Conservation (phyloP, 306 rosid genomes). For the Alnus glutinosa region DNA sequence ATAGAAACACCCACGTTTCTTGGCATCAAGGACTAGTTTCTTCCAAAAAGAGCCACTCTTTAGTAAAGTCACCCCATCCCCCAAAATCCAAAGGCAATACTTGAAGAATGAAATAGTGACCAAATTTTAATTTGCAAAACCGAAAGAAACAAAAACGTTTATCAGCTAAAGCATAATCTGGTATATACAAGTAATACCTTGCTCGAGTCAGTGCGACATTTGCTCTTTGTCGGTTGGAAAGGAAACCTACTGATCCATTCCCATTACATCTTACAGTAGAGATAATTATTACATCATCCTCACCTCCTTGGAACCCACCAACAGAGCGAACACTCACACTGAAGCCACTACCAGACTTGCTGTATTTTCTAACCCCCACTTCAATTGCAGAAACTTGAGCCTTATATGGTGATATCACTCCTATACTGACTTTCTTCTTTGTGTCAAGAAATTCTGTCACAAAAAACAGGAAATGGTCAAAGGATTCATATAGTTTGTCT, state of each 20-base stretch:
- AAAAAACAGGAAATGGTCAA: background rate
- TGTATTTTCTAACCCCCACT: constrained; percentile 33
- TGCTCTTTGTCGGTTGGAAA: constrained; percentile 47
- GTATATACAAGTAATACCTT: constrained; percentile 33
- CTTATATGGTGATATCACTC: constrained; percentile 67
- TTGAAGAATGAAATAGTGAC: constrained; percentile 13
- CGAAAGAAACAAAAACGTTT: background rate
- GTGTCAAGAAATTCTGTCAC: constrained; percentile 31
- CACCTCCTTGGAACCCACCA: constrained; percentile 76
- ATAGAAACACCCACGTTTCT: constrained; percentile 41
- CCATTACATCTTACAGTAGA: constrained; percentile 47
- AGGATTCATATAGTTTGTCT: too few species aligned
- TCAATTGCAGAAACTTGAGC: constrained; percentile 57
- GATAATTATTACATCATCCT: constrained; percentile 52
- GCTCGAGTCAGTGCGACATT: constrained; percentile 69
- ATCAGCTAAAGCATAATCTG: background rate
- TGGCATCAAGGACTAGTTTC: constrained; percentile 43
- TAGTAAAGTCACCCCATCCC: constrained; percentile 47
- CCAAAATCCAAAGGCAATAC: constrained; percentile 56
- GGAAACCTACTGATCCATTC: constrained; percentile 51
- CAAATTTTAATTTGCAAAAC: background rate
- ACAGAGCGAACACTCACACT: constrained; percentile 53
- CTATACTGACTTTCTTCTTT: constrained; percentile 50
- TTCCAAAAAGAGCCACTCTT: constrained; percentile 40
- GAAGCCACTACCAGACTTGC: constrained; percentile 25